A percentile compares a stretch with the other conserved stretches of the same genome.
These are phyloP conservation scores for Schizochytrium sp. DNA, from an alignment of 108 stramenopile genomes.

Conservation along the genomic window DNA sequence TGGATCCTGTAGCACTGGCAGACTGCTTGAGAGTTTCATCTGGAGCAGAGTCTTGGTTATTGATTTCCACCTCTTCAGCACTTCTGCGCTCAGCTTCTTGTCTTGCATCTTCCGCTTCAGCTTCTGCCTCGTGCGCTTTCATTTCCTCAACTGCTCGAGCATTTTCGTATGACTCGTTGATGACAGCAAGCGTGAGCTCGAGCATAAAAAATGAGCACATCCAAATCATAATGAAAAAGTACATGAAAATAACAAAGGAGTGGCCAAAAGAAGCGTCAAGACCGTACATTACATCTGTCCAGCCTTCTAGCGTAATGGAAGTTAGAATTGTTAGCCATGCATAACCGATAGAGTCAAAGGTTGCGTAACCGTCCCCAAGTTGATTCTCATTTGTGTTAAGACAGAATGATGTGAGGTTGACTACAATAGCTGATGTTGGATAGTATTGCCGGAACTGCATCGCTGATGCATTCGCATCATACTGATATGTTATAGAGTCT, in stretches of 20 bases:
- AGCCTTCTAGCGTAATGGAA: conserved; percentile 83
- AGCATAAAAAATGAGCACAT: conserved; percentile 80
- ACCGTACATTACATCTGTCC: conserved; percentile 78
- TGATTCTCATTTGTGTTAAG: conserved; percentile 67
- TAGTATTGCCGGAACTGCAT: neutral
- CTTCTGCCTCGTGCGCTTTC: conserved; percentile 59
- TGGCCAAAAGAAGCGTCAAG: conserved; percentile 68
- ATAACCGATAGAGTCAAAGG: conserved; percentile 75
- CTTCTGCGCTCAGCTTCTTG: too few relatives aligned
- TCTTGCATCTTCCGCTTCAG: neutral
- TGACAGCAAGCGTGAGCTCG: conserved; percentile 82
- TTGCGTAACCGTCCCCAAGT: conserved; percentile 78
- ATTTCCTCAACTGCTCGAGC: conserved; percentile 67
- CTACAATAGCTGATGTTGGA: too few relatives aligned
- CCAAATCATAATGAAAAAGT: conserved; percentile 75
- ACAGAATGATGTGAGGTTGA: conserved; percentile 33
- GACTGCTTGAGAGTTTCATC: neutral
- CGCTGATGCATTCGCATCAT: too few relatives aligned
- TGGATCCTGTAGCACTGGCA: neutral
- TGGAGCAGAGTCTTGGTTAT: neutral
- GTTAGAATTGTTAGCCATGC: conserved; percentile 81
- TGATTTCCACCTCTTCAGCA: too few relatives aligned
- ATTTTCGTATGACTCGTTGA: conserved; percentile 70
- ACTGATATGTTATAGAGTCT: too few relatives aligned
- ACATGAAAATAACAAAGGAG: conserved; percentile 68